These are phyloP conservation scores for Acarospora socialis DNA, from an alignment of 2,329 filamentous ascomycete species.

Conservation along the genomic window DNA sequence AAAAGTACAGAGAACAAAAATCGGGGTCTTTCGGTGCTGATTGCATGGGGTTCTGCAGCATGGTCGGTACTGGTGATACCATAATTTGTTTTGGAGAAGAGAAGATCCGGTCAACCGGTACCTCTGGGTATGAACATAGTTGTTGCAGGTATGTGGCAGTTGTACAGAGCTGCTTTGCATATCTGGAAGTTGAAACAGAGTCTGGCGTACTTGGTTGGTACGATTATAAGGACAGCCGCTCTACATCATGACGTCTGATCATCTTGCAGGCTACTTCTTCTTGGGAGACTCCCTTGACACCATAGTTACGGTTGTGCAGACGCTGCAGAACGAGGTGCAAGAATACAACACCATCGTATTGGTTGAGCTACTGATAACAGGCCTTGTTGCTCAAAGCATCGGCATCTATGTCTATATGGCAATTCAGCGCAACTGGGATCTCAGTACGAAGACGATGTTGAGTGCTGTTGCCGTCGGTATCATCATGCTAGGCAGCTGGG, in stretches of 20 bases:
- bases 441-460: slow-evolving; percentile 56
- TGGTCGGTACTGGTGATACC: slow-evolving; percentile 51
- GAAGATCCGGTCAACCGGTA: slow-evolving; percentile 42
- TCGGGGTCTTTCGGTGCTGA: slow-evolving; percentile 49
- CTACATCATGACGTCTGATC: too few relatives aligned
- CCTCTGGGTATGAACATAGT: slow-evolving; percentile 34
- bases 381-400: slow-evolving; percentile 46
- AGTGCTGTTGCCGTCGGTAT: slow-evolving; percentile 48
- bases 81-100: slow-evolving; percentile 54
- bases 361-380: slow-evolving; percentile 53
- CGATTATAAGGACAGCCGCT: slow-evolving; percentile 6
- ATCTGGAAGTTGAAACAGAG: slow-evolving; percentile 53
- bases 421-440: slow-evolving; percentile 43
- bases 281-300: slow-evolving; percentile 58
- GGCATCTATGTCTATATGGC: slow-evolving; percentile 50
- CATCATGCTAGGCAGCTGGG: slow-evolving; percentile 44
- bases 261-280: slow-evolving; percentile 42
- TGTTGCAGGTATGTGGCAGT: slow-evolving; percentile 47
- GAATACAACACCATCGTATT: slow-evolving; percentile 50
- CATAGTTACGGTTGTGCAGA: slow-evolving; percentile 52
- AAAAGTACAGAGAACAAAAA: slow-evolving; percentile 47
- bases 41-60: slow-evolving; percentile 49
- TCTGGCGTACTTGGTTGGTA: slow-evolving; percentile 48
- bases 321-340: slow-evolving; percentile 50
- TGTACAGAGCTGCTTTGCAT: slow-evolving; percentile 42